Percentiles rank a stretch among this genome's conserved stretches.
Evolutionary conservation across 352 stramenopile genomes (phyloP).

Genomic region (Phytophthora tubulina): DNA sequence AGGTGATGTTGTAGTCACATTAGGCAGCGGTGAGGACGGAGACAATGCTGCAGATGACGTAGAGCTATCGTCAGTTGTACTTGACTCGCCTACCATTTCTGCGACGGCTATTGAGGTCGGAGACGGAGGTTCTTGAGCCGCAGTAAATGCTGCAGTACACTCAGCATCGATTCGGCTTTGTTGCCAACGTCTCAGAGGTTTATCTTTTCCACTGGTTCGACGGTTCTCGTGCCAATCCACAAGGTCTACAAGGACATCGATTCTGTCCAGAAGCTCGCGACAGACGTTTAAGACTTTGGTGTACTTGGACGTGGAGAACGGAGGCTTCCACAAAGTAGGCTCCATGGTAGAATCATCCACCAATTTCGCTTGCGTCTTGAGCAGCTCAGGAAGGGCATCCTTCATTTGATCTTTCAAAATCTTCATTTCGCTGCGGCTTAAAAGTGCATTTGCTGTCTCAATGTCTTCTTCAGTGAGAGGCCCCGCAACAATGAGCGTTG

Average conservation of each 20-base stretch:
- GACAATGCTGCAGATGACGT: conserved; percentile 10
- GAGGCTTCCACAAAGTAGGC: conserved; percentile 65
- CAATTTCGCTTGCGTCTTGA: conserved; percentile 59
- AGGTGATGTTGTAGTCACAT: conserved; percentile 36
- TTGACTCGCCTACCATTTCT: conserved; percentile 26
- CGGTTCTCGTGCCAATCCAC: conserved; percentile 69
- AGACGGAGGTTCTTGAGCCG: conserved; percentile 40
- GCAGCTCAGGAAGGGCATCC: conserved; percentile 41
- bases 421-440: conserved; percentile 47
- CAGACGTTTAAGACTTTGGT: conserved; percentile 54
- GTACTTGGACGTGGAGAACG: conserved; percentile 71
- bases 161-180: conserved; percentile 50
- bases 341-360: conserved; percentile 61
- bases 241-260: conserved; percentile 73
- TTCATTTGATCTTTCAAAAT: conserved; percentile 55
- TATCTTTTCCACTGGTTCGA: conserved; percentile 40
- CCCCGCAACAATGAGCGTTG: not conserved
- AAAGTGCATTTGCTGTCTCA: conserved; percentile 40
- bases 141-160: conserved; percentile 43
- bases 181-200: conserved; percentile 34
- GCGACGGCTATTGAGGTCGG: conserved; percentile 28
- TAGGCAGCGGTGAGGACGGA: conserved; percentile 32
- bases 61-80: conserved; percentile 9
- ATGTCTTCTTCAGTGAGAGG: conserved; percentile 38
- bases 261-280: conserved; percentile 57